These are phyloP conservation scores for Pyrenochaeta sp. DNA, from an alignment of 2,329 filamentous ascomycete species.

Conservation along the genomic window DNA sequence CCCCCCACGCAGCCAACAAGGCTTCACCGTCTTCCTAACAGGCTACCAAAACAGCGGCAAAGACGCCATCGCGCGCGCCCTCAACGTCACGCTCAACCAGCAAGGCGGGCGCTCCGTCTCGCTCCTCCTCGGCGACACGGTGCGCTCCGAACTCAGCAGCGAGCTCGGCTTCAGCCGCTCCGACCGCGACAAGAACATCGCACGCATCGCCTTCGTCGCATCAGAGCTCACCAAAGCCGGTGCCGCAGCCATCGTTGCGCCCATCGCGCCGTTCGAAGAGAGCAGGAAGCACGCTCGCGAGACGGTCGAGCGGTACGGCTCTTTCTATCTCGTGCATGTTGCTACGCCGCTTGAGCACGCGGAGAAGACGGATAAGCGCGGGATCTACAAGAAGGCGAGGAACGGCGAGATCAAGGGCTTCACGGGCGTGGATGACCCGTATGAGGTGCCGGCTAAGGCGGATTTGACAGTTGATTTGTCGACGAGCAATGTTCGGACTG, in stretches of 20 bases:
- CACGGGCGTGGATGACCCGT: constrained; percentile 97
- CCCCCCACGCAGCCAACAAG: constrained; percentile 87
- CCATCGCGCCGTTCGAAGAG: constrained; percentile 90
- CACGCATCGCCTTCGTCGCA: constrained; percentile 94
- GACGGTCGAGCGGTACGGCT: constrained; percentile 84
- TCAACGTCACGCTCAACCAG: constrained; percentile 98
- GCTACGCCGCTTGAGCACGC: constrained; percentile 90
- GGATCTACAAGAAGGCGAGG: constrained; percentile 85
- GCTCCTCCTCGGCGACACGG: constrained; percentile 93
- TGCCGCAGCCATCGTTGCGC: constrained; percentile 93
- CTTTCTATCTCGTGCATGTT: constrained; percentile 95
- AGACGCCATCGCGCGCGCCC: constrained; percentile 91
- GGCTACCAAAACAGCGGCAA: constrained; percentile 97
- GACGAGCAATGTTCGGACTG: constrained; percentile 88
- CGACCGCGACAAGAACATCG: constrained; percentile 94
- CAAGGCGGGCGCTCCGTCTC: constrained; percentile 95
- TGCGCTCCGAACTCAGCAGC: constrained; percentile 89
- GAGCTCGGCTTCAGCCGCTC: constrained; percentile 95
- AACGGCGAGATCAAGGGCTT: constrained; percentile 95
- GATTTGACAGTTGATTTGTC: constrained; percentile 85
- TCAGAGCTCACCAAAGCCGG: constrained; percentile 92
- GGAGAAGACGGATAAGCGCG: constrained; percentile 94
- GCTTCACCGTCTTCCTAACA: constrained; percentile 98
- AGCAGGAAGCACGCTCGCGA: constrained; percentile 81
- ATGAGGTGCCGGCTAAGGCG: constrained; percentile 83